phyloP scores from a whole-genome alignment of 768 basidiomycete genomes.

The Scleroderma citrinum region DNA sequence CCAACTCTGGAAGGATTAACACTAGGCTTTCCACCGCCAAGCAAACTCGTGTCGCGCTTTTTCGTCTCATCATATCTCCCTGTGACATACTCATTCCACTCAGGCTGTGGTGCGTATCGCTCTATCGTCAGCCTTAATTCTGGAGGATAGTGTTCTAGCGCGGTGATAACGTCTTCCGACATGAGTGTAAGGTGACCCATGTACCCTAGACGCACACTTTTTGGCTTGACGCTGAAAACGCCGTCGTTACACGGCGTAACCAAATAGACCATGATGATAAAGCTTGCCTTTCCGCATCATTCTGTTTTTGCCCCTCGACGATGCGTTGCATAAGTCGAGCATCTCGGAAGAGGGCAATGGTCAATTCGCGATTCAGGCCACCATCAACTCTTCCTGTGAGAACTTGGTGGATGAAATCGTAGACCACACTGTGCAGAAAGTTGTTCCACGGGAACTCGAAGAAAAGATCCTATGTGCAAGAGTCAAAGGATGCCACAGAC shows the following conservation, averaged over 20 bases:
- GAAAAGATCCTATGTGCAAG: slow-evolving; percentile 68
- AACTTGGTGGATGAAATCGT: slow-evolving; percentile 93
- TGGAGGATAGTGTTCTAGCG: slow-evolving; percentile 80
- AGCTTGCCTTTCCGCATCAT: slow-evolving; percentile 68
- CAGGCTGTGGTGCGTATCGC: slow-evolving; percentile 62
- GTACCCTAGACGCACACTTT: slow-evolving; percentile 80
- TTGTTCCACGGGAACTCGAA: slow-evolving; percentile 98
- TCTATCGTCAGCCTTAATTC: slow-evolving; percentile 65
- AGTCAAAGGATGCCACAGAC: background rate
- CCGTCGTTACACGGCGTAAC: slow-evolving; percentile 5
- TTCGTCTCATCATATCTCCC: slow-evolving; percentile 85
- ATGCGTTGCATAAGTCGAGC: slow-evolving; percentile 80
- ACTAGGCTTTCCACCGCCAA: slow-evolving; percentile 83
- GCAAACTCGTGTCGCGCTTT: slow-evolving; percentile 65
- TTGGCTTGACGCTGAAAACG: slow-evolving; percentile 53
- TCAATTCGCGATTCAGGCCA: slow-evolving; percentile 81
- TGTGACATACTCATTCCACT: slow-evolving; percentile 88
- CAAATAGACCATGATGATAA: slow-evolving; percentile 1
- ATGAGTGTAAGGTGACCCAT: slow-evolving; percentile 97
- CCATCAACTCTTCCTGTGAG: slow-evolving; percentile 80
- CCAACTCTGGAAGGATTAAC: slow-evolving; percentile 31
- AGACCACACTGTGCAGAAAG: slow-evolving; percentile 93
- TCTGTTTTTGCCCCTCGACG: slow-evolving; percentile 75
- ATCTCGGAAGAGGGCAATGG: slow-evolving; percentile 81
- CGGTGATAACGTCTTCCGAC: slow-evolving; percentile 88